These are phyloP conservation scores for Gossypium herbaceum DNA, from an alignment of 345 rosid genomes.

Conservation along the genomic window DNA sequence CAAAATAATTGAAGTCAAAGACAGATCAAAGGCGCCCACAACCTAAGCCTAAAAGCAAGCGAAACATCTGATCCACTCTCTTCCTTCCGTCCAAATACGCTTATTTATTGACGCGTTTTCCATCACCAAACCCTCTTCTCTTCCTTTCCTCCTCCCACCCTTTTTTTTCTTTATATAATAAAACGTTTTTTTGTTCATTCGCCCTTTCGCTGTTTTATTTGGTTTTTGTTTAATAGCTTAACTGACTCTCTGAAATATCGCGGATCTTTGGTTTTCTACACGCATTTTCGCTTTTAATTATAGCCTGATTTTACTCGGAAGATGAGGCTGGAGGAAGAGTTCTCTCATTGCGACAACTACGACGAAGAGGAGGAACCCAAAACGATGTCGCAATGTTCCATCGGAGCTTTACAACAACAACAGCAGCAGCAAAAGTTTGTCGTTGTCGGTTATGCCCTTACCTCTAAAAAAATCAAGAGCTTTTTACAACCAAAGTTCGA, in stretches of 20 bases:
- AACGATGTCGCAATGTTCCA: conserved; percentile 16
- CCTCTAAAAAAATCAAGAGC: conserved; percentile 77
- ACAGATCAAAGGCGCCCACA: not conserved
- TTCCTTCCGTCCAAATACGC: not conserved
- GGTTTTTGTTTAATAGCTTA: not conserved
- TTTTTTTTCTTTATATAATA: not conserved
- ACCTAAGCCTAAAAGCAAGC: conserved; percentile 3
- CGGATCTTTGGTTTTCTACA: not conserved
- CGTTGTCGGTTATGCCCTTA: conserved; percentile 81
- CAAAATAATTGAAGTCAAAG: not conserved
- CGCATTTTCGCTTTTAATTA: not conserved
- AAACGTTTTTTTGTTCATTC: not conserved
- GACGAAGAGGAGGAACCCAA: conserved; percentile 13
- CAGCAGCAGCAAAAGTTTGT: conserved; percentile 19
- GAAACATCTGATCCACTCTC: conserved; percentile 7
- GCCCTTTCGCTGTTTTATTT: not conserved
- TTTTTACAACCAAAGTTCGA: conserved; percentile 72
- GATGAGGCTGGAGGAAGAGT: conserved; percentile 45
- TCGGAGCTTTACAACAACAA: conserved; percentile 25
- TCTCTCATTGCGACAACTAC: conserved; percentile 15
- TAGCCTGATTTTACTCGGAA: not conserved
- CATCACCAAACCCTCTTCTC: not conserved
- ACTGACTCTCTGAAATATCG: conserved; percentile 9
- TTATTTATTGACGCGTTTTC: conserved; percentile 2
- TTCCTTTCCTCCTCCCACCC: not conserved